These are phyloP conservation scores for Bonnemaisonia californica DNA, from an alignment of 31 red algal genomes.

Conservation along the genomic window DNA sequence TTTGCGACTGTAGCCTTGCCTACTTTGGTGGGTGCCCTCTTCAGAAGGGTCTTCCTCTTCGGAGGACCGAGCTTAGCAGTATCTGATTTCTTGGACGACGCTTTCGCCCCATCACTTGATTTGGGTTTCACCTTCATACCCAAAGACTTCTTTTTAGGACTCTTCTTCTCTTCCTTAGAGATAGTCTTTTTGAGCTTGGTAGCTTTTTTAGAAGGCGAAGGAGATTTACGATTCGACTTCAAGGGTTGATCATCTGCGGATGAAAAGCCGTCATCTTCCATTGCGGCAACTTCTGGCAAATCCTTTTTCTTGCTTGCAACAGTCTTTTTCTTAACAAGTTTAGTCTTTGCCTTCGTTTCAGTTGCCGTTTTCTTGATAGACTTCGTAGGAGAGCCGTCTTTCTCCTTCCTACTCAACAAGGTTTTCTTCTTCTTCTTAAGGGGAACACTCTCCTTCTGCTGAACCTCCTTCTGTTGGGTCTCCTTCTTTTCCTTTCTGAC, in stretches of 20 bases:
- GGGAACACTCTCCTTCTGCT: neutral
- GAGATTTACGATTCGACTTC: neutral
- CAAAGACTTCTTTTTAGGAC: neutral
- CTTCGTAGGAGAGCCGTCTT: constrained; percentile 34
- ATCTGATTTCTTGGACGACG: neutral
- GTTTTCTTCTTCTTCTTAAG: constrained; percentile 1
- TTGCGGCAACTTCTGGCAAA: neutral
- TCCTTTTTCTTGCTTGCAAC: constrained; percentile 28
- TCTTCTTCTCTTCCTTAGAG: constrained; percentile 8
- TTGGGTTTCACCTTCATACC: constrained; percentile 8
- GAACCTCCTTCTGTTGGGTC: neutral
- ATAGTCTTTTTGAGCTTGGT: constrained; percentile 32
- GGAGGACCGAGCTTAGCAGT: neutral
- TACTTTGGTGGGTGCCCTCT: neutral
- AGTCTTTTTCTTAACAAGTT: constrained; percentile 17
- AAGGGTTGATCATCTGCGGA: neutral
- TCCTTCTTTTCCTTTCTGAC: neutral
- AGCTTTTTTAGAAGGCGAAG: constrained; percentile 3
- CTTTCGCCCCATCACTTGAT: neutral
- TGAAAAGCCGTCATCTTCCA: neutral
- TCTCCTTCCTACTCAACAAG: neutral
- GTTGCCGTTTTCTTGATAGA: constrained; percentile 29
- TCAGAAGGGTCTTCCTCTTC: neutral
- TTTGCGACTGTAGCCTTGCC: neutral
- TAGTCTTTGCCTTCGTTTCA: constrained; percentile 23